Evolutionary conservation across 441 rosid genomes (phyloP).

Genomic region (Arabidopsis lyrata): DNA sequence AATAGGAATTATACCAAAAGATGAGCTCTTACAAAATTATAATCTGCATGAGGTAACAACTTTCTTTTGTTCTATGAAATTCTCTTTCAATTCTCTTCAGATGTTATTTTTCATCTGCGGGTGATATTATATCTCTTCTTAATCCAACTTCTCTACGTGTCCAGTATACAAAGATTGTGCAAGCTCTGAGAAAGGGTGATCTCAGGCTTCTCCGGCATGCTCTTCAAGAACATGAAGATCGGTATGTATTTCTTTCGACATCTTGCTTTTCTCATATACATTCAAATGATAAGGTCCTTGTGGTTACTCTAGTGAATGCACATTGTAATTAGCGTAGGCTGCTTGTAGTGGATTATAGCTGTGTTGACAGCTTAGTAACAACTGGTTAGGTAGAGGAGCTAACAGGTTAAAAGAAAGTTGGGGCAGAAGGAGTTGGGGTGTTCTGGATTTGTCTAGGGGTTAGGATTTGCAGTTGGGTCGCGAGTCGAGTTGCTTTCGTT

Average conservation of each 20-base stretch:
- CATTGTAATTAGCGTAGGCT: slow-evolving; percentile 22
- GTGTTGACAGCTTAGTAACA: slow-evolving; percentile 13
- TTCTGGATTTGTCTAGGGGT: neutral
- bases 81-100: neutral
- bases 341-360: slow-evolving; percentile 22
- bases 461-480: neutral
- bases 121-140: slow-evolving; percentile 1
- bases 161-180: slow-evolving; percentile 77
- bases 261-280: slow-evolving; percentile 21
- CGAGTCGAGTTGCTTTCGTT: neutral
- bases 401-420: neutral
- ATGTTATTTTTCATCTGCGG: slow-evolving; percentile 5
- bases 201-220: slow-evolving; percentile 87
- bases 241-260: slow-evolving; percentile 50
- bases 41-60: slow-evolving; percentile 64
- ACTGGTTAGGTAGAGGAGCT: slow-evolving; percentile 14
- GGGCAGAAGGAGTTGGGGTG: neutral
- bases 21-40: slow-evolving; percentile 69
- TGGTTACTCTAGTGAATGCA: slow-evolving; percentile 20
- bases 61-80: slow-evolving; percentile 1
- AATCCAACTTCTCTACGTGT: slow-evolving; percentile 37
- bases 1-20: slow-evolving; percentile 62
- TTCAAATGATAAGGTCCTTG: slow-evolving; percentile 1
- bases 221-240: slow-evolving; percentile 85
- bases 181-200: slow-evolving; percentile 83